A percentile compares a stretch with the other conserved stretches of the same genome.
Conservation (phyloP, 495 filamentous ascomycete species). For the Annulohypoxylon nitens region DNA sequence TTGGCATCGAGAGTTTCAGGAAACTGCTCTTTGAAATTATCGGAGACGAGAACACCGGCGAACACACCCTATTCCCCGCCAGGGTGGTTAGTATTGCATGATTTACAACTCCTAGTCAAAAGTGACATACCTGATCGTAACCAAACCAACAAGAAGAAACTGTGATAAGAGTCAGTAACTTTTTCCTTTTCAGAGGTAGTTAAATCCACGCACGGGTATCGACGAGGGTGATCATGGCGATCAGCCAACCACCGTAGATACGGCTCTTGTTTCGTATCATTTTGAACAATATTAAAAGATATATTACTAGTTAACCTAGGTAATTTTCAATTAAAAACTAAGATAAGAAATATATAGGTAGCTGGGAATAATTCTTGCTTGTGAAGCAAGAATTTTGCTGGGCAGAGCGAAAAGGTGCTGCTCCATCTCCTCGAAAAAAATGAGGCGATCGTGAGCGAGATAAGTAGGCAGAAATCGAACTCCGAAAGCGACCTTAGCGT, state of each 20-base stretch:
- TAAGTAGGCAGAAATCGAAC: slow-evolving; percentile 1
- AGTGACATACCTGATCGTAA: slow-evolving; percentile 42
- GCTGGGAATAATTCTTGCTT: not conserved
- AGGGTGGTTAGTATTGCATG: not conserved
- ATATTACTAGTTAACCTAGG: not conserved
- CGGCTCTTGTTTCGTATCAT: slow-evolving; percentile 39
- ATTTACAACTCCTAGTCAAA: not conserved
- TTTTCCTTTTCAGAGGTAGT: not conserved
- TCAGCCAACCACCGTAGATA: slow-evolving; percentile 39
- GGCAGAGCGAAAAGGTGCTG: not conserved
- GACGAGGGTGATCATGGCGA: slow-evolving; percentile 48
- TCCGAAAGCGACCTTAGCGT: slow-evolving; percentile 2
- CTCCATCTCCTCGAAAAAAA: not conserved
- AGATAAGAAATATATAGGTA: not conserved
- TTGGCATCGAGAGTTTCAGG: slow-evolving; percentile 41
- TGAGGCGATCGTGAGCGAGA: not conserved
- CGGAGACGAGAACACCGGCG: slow-evolving; percentile 55
- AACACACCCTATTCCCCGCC: slow-evolving; percentile 53
- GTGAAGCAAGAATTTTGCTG: not conserved
- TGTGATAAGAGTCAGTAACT: slow-evolving; percentile 18
- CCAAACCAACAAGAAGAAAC: slow-evolving; percentile 50
- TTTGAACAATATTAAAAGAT: not conserved
- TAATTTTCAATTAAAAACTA: not conserved
- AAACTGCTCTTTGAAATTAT: slow-evolving; percentile 49
- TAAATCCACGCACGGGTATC: slow-evolving; percentile 42